Conservation (phyloP, 805 yeast genomes). For the Cyberlindnera euphorbiiphila region DNA sequence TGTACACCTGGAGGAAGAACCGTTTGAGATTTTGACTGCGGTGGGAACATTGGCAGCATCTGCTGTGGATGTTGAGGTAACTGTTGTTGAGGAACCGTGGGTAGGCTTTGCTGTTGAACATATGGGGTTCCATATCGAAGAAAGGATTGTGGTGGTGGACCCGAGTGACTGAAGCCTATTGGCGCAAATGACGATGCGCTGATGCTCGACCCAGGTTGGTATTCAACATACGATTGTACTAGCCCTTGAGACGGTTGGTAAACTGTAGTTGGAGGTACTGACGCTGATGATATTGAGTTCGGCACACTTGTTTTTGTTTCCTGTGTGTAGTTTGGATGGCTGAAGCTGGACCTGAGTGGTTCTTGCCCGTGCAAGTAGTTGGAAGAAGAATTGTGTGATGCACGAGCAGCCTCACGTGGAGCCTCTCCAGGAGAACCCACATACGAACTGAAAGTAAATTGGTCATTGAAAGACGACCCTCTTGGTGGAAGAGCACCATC, state of each 20-base stretch:
- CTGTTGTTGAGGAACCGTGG: constrained; percentile 1
- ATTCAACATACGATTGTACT: neutral
- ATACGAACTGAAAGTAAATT: neutral
- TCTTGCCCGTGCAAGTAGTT: constrained; percentile 6
- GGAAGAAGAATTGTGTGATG: neutral
- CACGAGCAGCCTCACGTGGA: too few relatives aligned
- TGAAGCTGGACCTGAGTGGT: constrained; percentile 4
- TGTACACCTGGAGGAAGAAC: too few relatives aligned
- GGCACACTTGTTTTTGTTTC: neutral
- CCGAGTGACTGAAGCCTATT: neutral
- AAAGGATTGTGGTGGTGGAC: neutral
- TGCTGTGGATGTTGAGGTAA: constrained; percentile 3
- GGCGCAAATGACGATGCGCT: neutral
- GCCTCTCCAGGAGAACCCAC: neutral
- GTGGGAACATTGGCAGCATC: constrained; percentile 1
- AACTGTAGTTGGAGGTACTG: neutral
- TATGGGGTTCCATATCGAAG: too few relatives aligned
- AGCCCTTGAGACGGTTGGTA: neutral
- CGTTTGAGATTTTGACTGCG: constrained; percentile 1
- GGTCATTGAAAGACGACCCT: neutral
- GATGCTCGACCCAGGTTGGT: neutral
- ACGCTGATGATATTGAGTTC: too few relatives aligned
- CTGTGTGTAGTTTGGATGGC: constrained; percentile 5
- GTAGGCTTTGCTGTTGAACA: too few relatives aligned
- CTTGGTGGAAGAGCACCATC: too few relatives aligned